These are phyloP conservation scores for Yamadazyma buinensis DNA, from an alignment of 1,139 yeast genomes.

Conservation along the genomic window DNA sequence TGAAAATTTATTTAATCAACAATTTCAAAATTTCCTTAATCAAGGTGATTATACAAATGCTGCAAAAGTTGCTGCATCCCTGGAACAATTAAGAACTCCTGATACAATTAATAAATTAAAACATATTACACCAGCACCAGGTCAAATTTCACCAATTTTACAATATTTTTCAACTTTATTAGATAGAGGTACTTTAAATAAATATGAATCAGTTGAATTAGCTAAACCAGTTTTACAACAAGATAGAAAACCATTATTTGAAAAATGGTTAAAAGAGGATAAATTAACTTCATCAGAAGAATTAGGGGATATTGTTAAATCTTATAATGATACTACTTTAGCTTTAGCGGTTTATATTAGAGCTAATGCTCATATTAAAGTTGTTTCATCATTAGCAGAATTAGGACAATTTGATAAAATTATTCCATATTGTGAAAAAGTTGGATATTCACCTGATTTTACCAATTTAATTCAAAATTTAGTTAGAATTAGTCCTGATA, in stretches of 20 bases:
- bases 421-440: conserved; percentile 89
- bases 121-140: conserved; percentile 91
- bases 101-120: conserved; percentile 93
- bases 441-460: conserved; percentile 85
- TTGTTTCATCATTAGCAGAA: conserved; percentile 89
- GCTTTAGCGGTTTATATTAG: conserved; percentile 91
- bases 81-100: conserved; percentile 90
- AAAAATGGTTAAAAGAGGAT: conserved; percentile 95
- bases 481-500: conserved; percentile 92
- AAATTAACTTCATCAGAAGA: conserved; percentile 93
- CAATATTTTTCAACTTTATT: conserved; percentile 89
- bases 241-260: conserved; percentile 89
- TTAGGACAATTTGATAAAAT: conserved; percentile 96
- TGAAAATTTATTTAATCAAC: conserved; percentile 85
- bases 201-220: conserved; percentile 90
- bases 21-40: conserved; percentile 79
- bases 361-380: conserved; percentile 82
- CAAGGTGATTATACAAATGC: conserved; percentile 90
- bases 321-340: conserved; percentile 70
- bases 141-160: conserved; percentile 89
- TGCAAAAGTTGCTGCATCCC: conserved; percentile 95
- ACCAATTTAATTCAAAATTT: conserved; percentile 87
- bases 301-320: conserved; percentile 92
- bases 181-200: conserved; percentile 90
- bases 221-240: conserved; percentile 96